Evolutionary conservation across 2,329 filamentous ascomycete species (phyloP).

Genomic region (Parasarocladium wereldwijsianum): DNA sequence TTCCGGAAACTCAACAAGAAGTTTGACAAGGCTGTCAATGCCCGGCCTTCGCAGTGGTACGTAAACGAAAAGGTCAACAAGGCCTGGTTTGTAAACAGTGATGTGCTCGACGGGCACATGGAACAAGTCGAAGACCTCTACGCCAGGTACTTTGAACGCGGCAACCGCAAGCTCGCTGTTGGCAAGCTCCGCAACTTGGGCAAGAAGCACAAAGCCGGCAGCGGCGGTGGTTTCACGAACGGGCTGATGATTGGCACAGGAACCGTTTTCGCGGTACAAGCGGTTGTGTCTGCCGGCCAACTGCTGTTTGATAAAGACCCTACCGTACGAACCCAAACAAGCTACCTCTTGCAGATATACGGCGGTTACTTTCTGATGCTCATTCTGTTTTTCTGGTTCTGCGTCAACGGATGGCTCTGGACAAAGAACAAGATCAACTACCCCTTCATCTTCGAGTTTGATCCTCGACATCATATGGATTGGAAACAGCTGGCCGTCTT

Average conservation of each 20-base stretch:
- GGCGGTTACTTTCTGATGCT: slow-evolving; percentile 81
- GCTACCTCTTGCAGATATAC: slow-evolving; percentile 76
- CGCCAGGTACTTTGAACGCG: slow-evolving; percentile 83
- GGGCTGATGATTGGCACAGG: slow-evolving; percentile 56
- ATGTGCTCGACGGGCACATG: slow-evolving; percentile 68
- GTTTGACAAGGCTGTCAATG: slow-evolving; percentile 81
- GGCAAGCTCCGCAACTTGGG: slow-evolving; percentile 69
- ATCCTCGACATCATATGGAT: slow-evolving; percentile 70
- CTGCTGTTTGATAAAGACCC: slow-evolving; percentile 35
- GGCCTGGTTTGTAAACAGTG: slow-evolving; percentile 82
- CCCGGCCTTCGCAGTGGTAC: slow-evolving; percentile 63
- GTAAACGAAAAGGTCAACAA: slow-evolving; percentile 86
- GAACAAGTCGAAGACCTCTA: slow-evolving; percentile 80
- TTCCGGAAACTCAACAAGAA: slow-evolving; percentile 99
- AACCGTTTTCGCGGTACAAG: slow-evolving; percentile 50
- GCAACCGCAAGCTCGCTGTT: slow-evolving; percentile 82
- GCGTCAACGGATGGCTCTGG: slow-evolving; percentile 74
- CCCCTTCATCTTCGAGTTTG: slow-evolving; percentile 91
- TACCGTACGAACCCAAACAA: slow-evolving; percentile 35
- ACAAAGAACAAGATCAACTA: slow-evolving; percentile 81
- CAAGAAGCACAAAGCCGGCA: slow-evolving; percentile 40
- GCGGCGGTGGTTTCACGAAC: slow-evolving; percentile 42
- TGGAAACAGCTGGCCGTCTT: slow-evolving; percentile 83
- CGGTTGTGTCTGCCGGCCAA: slow-evolving; percentile 43
- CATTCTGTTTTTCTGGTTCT: slow-evolving; percentile 70